A percentile compares a stretch with the other conserved stretches of the same genome.
phyloP scores from a whole-genome alignment of 179 eudicot genomes.

The Actinidia polygama region DNA sequence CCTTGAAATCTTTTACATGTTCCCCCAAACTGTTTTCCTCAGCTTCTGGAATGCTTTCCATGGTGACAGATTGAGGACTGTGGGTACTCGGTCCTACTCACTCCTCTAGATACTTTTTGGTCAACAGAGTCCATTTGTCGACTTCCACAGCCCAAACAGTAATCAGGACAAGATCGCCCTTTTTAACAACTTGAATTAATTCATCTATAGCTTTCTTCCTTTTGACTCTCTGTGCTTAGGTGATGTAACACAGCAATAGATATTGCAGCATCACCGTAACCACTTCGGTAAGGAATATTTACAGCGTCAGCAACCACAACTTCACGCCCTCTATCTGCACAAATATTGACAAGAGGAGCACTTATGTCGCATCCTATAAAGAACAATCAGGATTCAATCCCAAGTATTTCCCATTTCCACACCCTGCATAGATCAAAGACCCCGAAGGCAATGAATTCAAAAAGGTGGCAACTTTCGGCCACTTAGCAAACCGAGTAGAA shows the following conservation, averaged over 20 bases:
- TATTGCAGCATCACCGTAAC: constrained; percentile 89
- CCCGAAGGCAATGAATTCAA: constrained; percentile 69
- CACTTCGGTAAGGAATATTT: constrained; percentile 77
- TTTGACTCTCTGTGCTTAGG: constrained; percentile 73
- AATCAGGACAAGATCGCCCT: constrained; percentile 77
- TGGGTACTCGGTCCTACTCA: constrained; percentile 90
- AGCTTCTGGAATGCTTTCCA: constrained; percentile 84
- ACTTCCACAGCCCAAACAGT: constrained; percentile 97
- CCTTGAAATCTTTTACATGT: constrained; percentile 20
- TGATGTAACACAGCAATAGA: constrained; percentile 97
- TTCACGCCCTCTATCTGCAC: constrained; percentile 83
- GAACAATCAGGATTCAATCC: constrained; percentile 71
- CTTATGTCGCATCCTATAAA: constrained; percentile 94
- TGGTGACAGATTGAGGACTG: constrained; percentile 45
- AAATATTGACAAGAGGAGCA: constrained; percentile 69
- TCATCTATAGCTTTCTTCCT: constrained; percentile 88
- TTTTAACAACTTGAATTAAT: constrained; percentile 78
- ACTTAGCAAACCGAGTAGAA: constrained; percentile 92
- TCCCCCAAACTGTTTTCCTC: constrained; percentile 50
- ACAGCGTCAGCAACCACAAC: constrained; percentile 94
- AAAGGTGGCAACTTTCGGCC: constrained; percentile 93
- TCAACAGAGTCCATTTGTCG: constrained; percentile 87
- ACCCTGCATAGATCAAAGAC: constrained; percentile 86
- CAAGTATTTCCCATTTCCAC: constrained; percentile 96
- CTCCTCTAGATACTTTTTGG: constrained; percentile 72